Evolutionary conservation across 495 filamentous ascomycete genomes (phyloP).

Genomic region (Tuber aestivum): DNA sequence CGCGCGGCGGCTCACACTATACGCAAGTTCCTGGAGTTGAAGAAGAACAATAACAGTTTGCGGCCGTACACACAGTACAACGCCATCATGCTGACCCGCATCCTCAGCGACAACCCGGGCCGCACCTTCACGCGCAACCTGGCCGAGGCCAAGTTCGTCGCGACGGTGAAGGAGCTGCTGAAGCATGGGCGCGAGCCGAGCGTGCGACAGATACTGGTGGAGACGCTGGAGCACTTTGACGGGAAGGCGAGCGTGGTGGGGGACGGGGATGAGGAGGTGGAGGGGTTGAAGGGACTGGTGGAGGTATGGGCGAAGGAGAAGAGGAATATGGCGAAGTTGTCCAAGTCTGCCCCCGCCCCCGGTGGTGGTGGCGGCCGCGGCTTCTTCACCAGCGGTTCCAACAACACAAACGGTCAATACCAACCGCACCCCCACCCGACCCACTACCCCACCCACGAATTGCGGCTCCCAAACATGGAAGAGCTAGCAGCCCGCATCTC

Average conservation of each 20-base stretch:
- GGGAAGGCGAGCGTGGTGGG: slow-evolving; percentile 34
- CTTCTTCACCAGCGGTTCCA: neutral
- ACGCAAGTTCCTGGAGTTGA: slow-evolving; percentile 64
- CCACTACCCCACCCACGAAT: slow-evolving; percentile 42
- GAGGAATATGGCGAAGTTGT: slow-evolving; percentile 50
- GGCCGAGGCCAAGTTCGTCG: slow-evolving; percentile 60
- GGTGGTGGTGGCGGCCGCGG: neutral
- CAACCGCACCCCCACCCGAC: no score
- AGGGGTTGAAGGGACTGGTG: slow-evolving; percentile 59
- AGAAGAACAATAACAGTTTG: slow-evolving; percentile 15
- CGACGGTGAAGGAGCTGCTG: slow-evolving; percentile 68
- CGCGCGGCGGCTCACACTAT: slow-evolving; percentile 68
- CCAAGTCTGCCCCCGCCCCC: slow-evolving; percentile 6
- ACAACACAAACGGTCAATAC: slow-evolving; percentile 9
- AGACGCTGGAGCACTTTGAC: slow-evolving; percentile 75
- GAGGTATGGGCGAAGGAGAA: slow-evolving; percentile 92
- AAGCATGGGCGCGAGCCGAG: slow-evolving; percentile 63
- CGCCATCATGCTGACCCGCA: slow-evolving; percentile 90
- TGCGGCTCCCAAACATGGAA: slow-evolving; percentile 62
- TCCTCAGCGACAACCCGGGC: slow-evolving; percentile 87
- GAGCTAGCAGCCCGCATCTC: slow-evolving; percentile 80
- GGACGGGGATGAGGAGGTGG: slow-evolving; percentile 59
- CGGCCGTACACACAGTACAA: slow-evolving; percentile 68
- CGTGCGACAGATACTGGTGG: slow-evolving; percentile 76
- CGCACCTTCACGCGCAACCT: slow-evolving; percentile 79